Conservation (phyloP, 306 rosid genomes). For the Cucurbita maxima region DNA sequence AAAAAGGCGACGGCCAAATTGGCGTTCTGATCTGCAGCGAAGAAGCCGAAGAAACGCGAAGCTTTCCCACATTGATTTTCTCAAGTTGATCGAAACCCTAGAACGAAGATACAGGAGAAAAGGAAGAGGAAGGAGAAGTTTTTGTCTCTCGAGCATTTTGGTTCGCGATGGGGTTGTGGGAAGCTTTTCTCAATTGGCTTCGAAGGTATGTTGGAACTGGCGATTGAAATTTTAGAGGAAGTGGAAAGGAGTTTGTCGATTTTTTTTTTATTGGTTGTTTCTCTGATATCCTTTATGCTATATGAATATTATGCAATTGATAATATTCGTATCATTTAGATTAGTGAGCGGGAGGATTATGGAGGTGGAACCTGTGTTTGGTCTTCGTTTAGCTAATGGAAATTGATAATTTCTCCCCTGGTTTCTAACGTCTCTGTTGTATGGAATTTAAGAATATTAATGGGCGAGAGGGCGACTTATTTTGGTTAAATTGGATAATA, state of each 20-base stretch:
- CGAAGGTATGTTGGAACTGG: slow-evolving; percentile 33
- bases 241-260: neutral
- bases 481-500: neutral
- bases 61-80: neutral
- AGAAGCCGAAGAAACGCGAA: neutral
- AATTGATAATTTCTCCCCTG: neutral
- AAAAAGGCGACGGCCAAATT: neutral
- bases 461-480: neutral
- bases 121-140: neutral
- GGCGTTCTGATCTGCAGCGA: neutral
- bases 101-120: too few relatives aligned
- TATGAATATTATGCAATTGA: neutral
- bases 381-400: neutral
- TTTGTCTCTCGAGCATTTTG: neutral
- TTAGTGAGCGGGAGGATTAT: neutral
- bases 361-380: neutral
- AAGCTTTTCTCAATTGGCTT: slow-evolving; percentile 55
- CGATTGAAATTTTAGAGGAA: neutral
- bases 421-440: neutral
- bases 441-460: neutral
- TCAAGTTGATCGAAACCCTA: slow-evolving; percentile 4
- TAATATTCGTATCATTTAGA: neutral
- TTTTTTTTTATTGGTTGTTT: neutral
- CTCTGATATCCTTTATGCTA: neutral
- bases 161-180: slow-evolving; percentile 36